Conservation (phyloP, 208 protist genomes). For the Crithidia expoeki region DNA sequence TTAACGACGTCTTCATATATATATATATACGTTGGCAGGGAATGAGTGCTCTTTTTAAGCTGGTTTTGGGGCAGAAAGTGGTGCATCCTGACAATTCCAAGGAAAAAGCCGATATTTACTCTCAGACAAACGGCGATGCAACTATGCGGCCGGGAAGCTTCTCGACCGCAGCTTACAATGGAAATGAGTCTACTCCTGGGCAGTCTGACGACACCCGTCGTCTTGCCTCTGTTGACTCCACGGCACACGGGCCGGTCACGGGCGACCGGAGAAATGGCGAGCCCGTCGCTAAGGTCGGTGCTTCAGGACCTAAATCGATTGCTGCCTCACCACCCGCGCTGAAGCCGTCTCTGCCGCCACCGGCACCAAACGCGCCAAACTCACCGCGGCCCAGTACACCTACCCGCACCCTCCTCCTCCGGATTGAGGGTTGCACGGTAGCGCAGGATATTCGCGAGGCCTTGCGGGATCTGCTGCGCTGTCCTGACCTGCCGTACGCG, state of each 20-base stretch:
- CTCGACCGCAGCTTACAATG: not conserved
- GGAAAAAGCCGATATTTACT: not conserved
- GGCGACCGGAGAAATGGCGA: not conserved
- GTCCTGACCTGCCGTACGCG: slow-evolving; percentile 59
- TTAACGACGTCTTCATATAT: no score
- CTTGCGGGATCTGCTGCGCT: slow-evolving; percentile 53
- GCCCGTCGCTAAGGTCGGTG: not conserved
- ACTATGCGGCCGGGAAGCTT: not conserved
- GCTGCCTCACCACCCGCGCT: not conserved
- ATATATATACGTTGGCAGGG: no score
- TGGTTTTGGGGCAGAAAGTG: slow-evolving; percentile 74
- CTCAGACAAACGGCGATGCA: not conserved
- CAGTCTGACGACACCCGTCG: not conserved
- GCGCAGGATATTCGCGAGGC: slow-evolving; percentile 83
- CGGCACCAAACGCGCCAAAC: not conserved
- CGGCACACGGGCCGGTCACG: not conserved
- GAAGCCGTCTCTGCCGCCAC: not conserved
- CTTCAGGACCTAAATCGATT: no score
- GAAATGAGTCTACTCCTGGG: not conserved
- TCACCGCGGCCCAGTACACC: slow-evolving; percentile 27
- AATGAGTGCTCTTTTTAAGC: slow-evolving; percentile 84
- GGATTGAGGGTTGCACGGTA: slow-evolving; percentile 77
- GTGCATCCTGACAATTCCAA: slow-evolving; percentile 56
- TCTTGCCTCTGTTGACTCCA: not conserved
- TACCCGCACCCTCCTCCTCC: slow-evolving; percentile 68